A percentile compares a stretch with the other conserved stretches of the same genome.
Conservation (phyloP, 371 early-diverging fungal genomes). For the Apophysomyces trapeziformis region DNA sequence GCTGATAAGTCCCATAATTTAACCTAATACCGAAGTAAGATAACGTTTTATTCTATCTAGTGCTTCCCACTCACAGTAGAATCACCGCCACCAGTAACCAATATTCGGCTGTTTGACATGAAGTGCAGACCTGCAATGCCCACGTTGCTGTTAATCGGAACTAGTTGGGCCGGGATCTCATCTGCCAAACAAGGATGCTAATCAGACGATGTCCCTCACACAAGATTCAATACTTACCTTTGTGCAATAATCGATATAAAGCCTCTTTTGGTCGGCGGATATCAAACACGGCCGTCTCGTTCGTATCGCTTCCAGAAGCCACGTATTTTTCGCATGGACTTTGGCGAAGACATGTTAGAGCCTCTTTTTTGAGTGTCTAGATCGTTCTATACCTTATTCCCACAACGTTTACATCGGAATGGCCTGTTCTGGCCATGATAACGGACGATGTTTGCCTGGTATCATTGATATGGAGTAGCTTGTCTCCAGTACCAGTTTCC, state of each 20-base stretch:
- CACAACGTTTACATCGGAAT: slow-evolving; percentile 48
- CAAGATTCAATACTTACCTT: slow-evolving; percentile 25
- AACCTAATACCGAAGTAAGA: slow-evolving; percentile 14
- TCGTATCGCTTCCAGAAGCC: slow-evolving; percentile 42
- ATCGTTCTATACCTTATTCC: slow-evolving; percentile 30
- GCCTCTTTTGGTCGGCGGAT: slow-evolving; percentile 25
- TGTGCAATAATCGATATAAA: slow-evolving; percentile 32
- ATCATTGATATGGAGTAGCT: slow-evolving; percentile 40
- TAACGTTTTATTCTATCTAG: neutral
- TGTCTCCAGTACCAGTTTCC: slow-evolving; percentile 38
- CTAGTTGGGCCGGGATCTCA: neutral
- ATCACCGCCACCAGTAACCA: slow-evolving; percentile 53
- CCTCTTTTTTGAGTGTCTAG: neutral
- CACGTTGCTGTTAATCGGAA: slow-evolving; percentile 31
- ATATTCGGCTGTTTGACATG: slow-evolving; percentile 35
- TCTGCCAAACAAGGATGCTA: slow-evolving; percentile 8
- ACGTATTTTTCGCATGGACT: slow-evolving; percentile 47
- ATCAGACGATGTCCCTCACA: neutral
- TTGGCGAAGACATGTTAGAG: neutral
- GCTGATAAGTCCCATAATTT: slow-evolving; percentile 44
- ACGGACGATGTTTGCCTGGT: slow-evolving; percentile 12
- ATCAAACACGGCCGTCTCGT: slow-evolving; percentile 43
- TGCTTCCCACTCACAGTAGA: slow-evolving; percentile 18
- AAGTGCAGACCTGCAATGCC: slow-evolving; percentile 46
- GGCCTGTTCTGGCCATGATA: slow-evolving; percentile 29